These are phyloP conservation scores for Phytophthora multivora DNA, from an alignment of 352 stramenopile species.

Conservation along the genomic window DNA sequence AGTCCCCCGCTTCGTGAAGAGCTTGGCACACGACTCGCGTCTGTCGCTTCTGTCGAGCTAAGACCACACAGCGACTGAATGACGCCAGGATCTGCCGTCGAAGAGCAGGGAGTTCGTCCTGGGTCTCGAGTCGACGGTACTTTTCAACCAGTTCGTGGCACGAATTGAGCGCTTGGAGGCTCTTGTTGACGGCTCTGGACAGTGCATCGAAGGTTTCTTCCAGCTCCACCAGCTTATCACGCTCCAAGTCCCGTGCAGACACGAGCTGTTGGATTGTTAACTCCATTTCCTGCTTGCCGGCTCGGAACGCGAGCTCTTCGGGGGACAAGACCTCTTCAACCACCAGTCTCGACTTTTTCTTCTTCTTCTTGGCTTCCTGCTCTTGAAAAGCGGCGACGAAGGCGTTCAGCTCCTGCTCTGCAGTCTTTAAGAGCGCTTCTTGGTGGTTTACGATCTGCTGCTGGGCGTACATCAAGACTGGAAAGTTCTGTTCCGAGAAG, in stretches of 20 bases:
- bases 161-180: conserved; percentile 53
- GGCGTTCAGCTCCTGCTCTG: conserved; percentile 32
- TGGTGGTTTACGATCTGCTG: conserved; percentile 56
- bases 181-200: conserved; percentile 65
- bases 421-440: conserved; percentile 30
- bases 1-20: conserved; percentile 75
- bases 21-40: conserved; percentile 60
- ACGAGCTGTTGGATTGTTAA: conserved; percentile 36
- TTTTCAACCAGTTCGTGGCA: conserved; percentile 54
- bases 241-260: conserved; percentile 25
- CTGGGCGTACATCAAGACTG: conserved; percentile 66
- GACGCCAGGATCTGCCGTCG: conserved; percentile 43
- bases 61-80: conserved; percentile 56
- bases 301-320: conserved; percentile 66
- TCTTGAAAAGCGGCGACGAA: conserved; percentile 63
- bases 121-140: conserved; percentile 31
- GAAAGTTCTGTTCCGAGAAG: conserved; percentile 68
- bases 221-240: conserved; percentile 33
- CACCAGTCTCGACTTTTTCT: conserved; percentile 82
- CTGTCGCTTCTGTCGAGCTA: conserved; percentile 72
- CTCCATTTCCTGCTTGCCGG: conserved; percentile 46
- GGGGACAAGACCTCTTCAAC: conserved; percentile 67
- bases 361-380: conserved; percentile 77
- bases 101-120: conserved; percentile 16
- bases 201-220: conserved; percentile 28